Evolutionary conservation across 2,329 filamentous ascomycete genomes (phyloP).

Genomic region (Golovinomyces cichoracearum): DNA sequence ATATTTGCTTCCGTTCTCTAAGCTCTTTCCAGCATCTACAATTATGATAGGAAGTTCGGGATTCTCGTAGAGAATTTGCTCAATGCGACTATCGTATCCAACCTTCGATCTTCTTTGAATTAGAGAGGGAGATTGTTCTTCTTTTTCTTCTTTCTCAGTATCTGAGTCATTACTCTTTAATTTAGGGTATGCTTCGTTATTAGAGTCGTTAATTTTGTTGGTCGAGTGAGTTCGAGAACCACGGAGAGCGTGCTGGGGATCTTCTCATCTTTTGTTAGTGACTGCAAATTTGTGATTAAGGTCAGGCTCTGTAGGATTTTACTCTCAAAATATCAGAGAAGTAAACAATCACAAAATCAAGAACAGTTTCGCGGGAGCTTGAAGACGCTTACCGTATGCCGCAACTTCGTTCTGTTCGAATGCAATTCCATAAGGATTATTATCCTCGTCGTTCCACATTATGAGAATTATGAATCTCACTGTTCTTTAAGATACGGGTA

Average conservation of each 20-base stretch:
- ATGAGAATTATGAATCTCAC: not conserved
- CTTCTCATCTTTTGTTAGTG: slow-evolving; percentile 22
- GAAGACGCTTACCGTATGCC: slow-evolving; percentile 30
- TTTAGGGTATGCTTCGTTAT: slow-evolving; percentile 5
- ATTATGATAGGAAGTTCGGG: slow-evolving; percentile 75
- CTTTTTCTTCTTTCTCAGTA: slow-evolving; percentile 23
- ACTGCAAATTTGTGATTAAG: too few species aligned
- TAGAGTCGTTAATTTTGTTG: too few species aligned
- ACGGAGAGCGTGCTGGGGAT: slow-evolving; percentile 28
- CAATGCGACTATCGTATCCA: slow-evolving; percentile 80
- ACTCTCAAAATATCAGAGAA: too few species aligned
- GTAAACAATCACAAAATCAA: too few species aligned
- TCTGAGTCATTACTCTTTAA: slow-evolving; percentile 17
- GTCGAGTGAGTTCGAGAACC: slow-evolving; percentile 25
- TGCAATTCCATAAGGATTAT: slow-evolving; percentile 80
- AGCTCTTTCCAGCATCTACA: slow-evolving; percentile 82
- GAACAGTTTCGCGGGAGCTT: slow-evolving; percentile 21
- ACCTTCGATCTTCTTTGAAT: slow-evolving; percentile 40
- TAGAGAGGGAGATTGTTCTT: slow-evolving; percentile 15
- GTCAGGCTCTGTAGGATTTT: too few species aligned
- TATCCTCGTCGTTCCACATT: slow-evolving; percentile 99
- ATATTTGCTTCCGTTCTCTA: slow-evolving; percentile 71
- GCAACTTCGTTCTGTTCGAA: slow-evolving; percentile 71
- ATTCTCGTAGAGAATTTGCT: slow-evolving; percentile 92
- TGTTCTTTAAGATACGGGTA: not conserved